Percentiles rank a stretch among this genome's conserved stretches.
Evolutionary conservation across 1,139 yeast genomes (phyloP).

Genomic region (Blastobotrys serpentis): DNA sequence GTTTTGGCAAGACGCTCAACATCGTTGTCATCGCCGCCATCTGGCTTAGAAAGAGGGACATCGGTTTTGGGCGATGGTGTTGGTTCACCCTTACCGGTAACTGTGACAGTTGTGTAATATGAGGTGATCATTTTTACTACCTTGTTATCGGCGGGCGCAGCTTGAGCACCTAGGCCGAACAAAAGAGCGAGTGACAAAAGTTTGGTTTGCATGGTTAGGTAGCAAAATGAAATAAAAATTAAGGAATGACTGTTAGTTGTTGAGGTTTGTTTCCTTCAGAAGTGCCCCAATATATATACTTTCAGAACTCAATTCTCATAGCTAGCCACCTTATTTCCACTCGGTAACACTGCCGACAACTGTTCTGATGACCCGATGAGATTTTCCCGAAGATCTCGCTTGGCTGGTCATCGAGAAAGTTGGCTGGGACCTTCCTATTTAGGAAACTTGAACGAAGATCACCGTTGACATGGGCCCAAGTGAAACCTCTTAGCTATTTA

Average conservation of each 20-base stretch:
- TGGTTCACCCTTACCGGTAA: constrained; percentile 4
- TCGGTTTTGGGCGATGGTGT: not conserved
- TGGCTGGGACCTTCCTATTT: not conserved
- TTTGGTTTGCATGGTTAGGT: constrained; percentile 1
- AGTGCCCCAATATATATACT: not conserved
- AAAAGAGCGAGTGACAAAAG: constrained; percentile 7
- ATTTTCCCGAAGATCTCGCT: not conserved
- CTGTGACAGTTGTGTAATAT: constrained; percentile 7
- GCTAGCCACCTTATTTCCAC: not conserved
- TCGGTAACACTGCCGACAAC: not conserved
- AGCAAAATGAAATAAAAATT: too few relatives aligned
- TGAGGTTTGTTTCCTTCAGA: too few relatives aligned
- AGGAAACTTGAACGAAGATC: not conserved
- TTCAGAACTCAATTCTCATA: not conserved
- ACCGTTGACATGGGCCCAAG: not conserved
- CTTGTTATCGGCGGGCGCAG: constrained; percentile 7
- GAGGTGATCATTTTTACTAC: constrained; percentile 5
- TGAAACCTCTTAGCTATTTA: not conserved
- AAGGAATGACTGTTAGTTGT: too few relatives aligned
- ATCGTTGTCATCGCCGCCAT: not conserved
- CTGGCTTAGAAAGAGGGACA: constrained; percentile 1
- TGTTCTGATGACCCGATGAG: not conserved
- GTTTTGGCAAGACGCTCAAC: constrained; percentile 5
- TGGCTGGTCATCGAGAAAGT: not conserved
- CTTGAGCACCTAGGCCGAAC: constrained; percentile 4